Evolutionary conservation across 495 filamentous ascomycete species (phyloP), one percentile per base, ranked within the genome.

Genomic region (Lepraria neglecta): DNA sequence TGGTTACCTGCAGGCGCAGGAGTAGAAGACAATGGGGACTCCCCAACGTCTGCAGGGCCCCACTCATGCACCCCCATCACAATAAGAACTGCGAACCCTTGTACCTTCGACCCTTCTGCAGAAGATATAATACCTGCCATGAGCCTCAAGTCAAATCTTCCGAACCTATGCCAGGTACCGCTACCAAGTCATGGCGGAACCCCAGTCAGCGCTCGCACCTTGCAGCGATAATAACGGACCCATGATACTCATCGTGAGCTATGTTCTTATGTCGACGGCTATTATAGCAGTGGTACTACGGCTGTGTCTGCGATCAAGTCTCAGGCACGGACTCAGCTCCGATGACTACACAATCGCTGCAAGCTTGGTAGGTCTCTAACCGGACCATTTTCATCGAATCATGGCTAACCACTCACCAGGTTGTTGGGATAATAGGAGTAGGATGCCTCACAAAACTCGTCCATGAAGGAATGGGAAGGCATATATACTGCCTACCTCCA

Each of bases 281-380:
- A 58, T 64, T 35, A 38, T 59, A 28, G 48, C 46, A 28, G 65
- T 69, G 21, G 21, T 56, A 15, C 48, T 59, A 56, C 65, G 67
- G 6, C 40, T 69, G 28, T 67, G 64, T 40, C 45, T 67, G n/a
- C 59, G 60, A 53, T 40, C 56, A 7, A 48, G 55, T 53, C 60
- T 63, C 12, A 52, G 52, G 3, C 46, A 64, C 14, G 63, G 63
- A 19, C 24, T 69, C 46, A 51, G 51, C 44, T 48, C 54, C 31
- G 67, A 69, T 59, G 67, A 69, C 51, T 64, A 60, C 42, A 58
- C 57, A 28, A 63, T 67, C 12, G 42, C 64, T 14, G 62, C 63
- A 24, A 65, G 62, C 43, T 59, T 69, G 56, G 67, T 69, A 2
- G 62, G 60, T 58, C 24, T 56, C 19, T 17, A n/a, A 24, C 31